Conservation (phyloP, 2,329 filamentous ascomycete genomes). For the Pseudogymnoascus sp. region DNA sequence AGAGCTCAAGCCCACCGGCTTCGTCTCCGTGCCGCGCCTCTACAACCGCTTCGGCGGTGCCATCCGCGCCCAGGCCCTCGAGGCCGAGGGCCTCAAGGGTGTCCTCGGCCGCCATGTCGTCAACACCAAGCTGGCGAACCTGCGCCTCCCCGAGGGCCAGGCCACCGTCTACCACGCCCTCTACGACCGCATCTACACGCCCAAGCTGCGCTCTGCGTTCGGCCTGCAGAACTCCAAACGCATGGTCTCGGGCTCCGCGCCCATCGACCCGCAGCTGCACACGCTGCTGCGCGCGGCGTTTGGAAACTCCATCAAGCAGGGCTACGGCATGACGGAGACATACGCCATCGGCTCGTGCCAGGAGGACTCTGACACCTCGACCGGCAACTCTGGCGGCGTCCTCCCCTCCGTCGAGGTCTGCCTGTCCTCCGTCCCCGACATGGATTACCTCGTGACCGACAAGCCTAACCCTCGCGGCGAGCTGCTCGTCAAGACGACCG, state of each 20-base stretch:
- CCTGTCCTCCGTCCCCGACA: slow-evolving; percentile 79
- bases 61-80: slow-evolving; percentile 69
- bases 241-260: slow-evolving; percentile 84
- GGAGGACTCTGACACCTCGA: slow-evolving; percentile 57
- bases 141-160: slow-evolving; percentile 62
- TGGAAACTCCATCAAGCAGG: slow-evolving; percentile 70
- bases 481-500: slow-evolving; percentile 72
- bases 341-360: slow-evolving; percentile 73
- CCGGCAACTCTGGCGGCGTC: slow-evolving; percentile 75
- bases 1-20: slow-evolving; percentile 68
- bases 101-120: slow-evolving; percentile 73
- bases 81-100: slow-evolving; percentile 72
- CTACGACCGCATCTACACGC: slow-evolving; percentile 83
- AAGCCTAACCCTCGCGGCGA: slow-evolving; percentile 87
- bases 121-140: slow-evolving; percentile 66
- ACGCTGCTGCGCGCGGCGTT: slow-evolving; percentile 81
- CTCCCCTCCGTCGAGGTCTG: slow-evolving; percentile 64
- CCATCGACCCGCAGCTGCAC: slow-evolving; percentile 80
- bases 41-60: slow-evolving; percentile 85
- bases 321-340: slow-evolving; percentile 89
- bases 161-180: slow-evolving; percentile 72
- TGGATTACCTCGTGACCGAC: slow-evolving; percentile 85
- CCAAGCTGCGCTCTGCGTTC: slow-evolving; percentile 74
- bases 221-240: slow-evolving; percentile 65
- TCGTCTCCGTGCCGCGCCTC: slow-evolving; percentile 83